Evolutionary conservation across 1,284 basidiomycete genomes (phyloP).

Genomic region (Coniferiporia weirii): DNA sequence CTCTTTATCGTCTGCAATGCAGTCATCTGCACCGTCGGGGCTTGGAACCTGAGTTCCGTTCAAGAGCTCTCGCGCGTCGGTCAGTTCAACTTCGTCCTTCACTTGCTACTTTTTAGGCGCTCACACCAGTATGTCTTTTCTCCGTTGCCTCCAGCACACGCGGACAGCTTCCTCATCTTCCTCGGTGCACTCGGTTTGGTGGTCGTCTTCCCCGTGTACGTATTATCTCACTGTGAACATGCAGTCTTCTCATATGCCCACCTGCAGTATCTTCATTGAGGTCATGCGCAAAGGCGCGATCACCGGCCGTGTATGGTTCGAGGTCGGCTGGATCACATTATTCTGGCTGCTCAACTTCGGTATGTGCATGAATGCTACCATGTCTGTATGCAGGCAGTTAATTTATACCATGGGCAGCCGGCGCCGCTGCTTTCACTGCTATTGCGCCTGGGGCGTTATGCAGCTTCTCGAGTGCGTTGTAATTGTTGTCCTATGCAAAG

Average conservation of each 20-base stretch:
- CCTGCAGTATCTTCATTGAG: constrained; percentile 54
- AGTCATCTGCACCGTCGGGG: constrained; percentile 57
- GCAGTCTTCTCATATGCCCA: constrained; percentile 3
- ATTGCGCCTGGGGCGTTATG: constrained; percentile 34
- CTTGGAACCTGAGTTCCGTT: constrained; percentile 61
- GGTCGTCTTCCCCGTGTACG: constrained; percentile 57
- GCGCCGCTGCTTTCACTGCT: constrained; percentile 41
- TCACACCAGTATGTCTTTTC: not conserved
- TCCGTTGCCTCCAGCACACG: constrained; percentile 24
- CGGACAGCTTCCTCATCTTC: constrained; percentile 59
- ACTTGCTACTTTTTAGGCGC: not conserved
- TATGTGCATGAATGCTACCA: constrained; percentile 30
- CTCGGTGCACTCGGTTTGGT: constrained; percentile 54
- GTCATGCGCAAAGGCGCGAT: constrained; percentile 46
- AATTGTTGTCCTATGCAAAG: constrained; percentile 9
- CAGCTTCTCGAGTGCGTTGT: constrained; percentile 22
- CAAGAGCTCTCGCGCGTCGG: constrained; percentile 29
- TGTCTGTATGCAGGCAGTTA: not conserved
- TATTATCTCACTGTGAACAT: constrained; percentile 14
- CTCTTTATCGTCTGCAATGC: constrained; percentile 61
- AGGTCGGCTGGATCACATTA: constrained; percentile 54
- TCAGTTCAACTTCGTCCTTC: constrained; percentile 25
- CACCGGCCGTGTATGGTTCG: constrained; percentile 64
- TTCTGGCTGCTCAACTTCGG: constrained; percentile 59
- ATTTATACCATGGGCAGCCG: constrained; percentile 31